Evolutionary conservation across 768 basidiomycete species (phyloP), one percentile per base, ranked within the genome.

Genomic region (Termitomyces sp.): DNA sequence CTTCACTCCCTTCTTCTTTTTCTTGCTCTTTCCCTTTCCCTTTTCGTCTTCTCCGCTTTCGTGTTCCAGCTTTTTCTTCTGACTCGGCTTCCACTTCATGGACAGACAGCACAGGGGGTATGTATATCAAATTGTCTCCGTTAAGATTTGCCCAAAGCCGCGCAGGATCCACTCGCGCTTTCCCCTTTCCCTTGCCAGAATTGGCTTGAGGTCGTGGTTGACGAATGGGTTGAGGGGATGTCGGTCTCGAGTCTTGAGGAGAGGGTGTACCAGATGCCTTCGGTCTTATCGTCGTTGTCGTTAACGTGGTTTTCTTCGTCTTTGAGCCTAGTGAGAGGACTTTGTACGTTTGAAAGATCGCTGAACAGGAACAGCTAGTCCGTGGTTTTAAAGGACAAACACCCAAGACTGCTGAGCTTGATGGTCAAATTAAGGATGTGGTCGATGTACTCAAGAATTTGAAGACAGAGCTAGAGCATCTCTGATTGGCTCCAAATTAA

Each of bases 321-420:
- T 77, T 70, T 10, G 75, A 71, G 55, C 79, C 79, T 36, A 89
- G 63, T 9, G 87, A 86, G 24, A 88, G 65, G 16, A 84, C 80
- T 63, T 79, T 81, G 57, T 79, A 80, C 5, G 76, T 73, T 38
- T 76, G 71, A 1, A 85, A 86, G 76, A 77, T 97, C 38, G 76
- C 84, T 40, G 82, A 80, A 52, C 93, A 97, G 68, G 94, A 91
- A 0, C 80, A 84, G 48, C 65, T 79, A 18, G 90, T 98, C 16
- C 80, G 91, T 36, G 70, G 76, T 53, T 68, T 98, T 66, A 96
- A 92, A 71, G 81, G 72, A 57, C 79, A 79, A 68, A 75, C 73
- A 3, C 80, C 81, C 7, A 85, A 83, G 72, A 79, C 80, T 13
- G 69, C 80, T 41, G 82, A 84, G 63, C 69, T 80, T n/a, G 88